Conservation (phyloP, 495 filamentous ascomycete genomes). For the Tuber indicum region DNA sequence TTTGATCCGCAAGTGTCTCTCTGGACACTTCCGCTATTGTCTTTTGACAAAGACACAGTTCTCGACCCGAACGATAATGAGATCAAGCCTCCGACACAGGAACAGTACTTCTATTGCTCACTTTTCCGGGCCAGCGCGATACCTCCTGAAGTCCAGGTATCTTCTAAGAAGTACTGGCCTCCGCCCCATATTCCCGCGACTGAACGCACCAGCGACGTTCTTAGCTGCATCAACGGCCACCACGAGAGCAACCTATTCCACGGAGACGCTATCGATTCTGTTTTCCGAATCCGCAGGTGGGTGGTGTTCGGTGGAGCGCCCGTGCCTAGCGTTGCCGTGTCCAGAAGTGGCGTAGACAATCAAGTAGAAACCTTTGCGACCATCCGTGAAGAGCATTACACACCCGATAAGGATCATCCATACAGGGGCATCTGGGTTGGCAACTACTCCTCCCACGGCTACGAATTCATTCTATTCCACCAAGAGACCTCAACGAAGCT, state of each 20-base stretch:
- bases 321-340: constrained; percentile 8
- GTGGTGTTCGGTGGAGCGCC: constrained; percentile 48
- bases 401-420: constrained; percentile 68
- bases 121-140: constrained; percentile 48
- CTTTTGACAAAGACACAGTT: constrained; percentile 51
- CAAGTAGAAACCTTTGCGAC: constrained; percentile 69
- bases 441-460: constrained; percentile 80
- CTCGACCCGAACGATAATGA: constrained; percentile 44
- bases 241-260: constrained; percentile 46
- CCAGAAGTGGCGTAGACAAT: constrained; percentile 52
- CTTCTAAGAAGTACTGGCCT: constrained; percentile 62
- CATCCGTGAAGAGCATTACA: constrained; percentile 63
- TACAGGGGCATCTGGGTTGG: constrained; percentile 88
- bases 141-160: constrained; percentile 42
- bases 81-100: constrained; percentile 48
- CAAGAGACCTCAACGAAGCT: constrained; percentile 55
- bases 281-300: constrained; percentile 72
- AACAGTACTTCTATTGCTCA: constrained; percentile 48
- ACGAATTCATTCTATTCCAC: constrained; percentile 74
- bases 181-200: constrained; percentile 60
- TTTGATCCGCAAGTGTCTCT: constrained; percentile 64
- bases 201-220: constrained; percentile 49
- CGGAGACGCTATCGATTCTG: constrained; percentile 49
- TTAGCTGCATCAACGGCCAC: constrained; percentile 43
- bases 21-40: constrained; percentile 63